These are phyloP conservation scores for Xylariaceae sp. DNA, from an alignment of 2,329 filamentous ascomycete genomes.

Conservation along the genomic window DNA sequence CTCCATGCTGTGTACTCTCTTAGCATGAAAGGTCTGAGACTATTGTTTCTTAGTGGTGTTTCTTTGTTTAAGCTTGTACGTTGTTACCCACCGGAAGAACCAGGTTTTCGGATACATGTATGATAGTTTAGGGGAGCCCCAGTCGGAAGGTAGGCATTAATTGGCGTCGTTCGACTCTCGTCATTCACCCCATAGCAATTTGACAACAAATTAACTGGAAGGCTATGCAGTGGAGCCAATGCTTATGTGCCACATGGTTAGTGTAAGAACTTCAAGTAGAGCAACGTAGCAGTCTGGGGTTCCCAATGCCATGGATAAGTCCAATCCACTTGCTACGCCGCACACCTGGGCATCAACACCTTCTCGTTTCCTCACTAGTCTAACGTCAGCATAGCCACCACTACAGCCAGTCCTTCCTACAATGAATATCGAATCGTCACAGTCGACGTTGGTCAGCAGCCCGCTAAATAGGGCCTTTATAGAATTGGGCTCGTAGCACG, in stretches of 20 bases:
- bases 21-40: neutral
- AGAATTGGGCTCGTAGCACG: conserved; percentile 4
- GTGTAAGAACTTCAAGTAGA: neutral
- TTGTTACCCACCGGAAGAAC: neutral
- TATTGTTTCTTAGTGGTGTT: neutral
- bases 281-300: conserved; percentile 1
- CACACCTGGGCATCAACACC: conserved; percentile 3
- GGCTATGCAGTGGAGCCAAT: neutral
- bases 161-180: too few relatives aligned
- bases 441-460: neutral
- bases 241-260: neutral
- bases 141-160: neutral
- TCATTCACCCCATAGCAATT: neutral
- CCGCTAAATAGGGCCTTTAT: conserved; percentile 6
- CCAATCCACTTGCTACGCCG: conserved; percentile 9
- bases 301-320: neutral
- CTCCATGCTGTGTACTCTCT: neutral
- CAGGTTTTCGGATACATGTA: neutral
- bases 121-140: neutral
- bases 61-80: neutral
- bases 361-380: conserved; percentile 9
- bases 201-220: neutral
- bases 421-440: conserved; percentile 10
- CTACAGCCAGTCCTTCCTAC: neutral
- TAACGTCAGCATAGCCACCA: conserved; percentile 22